These are phyloP conservation scores for Fusarium subglutinans DNA, from an alignment of 2,329 filamentous ascomycete genomes.

Conservation along the genomic window DNA sequence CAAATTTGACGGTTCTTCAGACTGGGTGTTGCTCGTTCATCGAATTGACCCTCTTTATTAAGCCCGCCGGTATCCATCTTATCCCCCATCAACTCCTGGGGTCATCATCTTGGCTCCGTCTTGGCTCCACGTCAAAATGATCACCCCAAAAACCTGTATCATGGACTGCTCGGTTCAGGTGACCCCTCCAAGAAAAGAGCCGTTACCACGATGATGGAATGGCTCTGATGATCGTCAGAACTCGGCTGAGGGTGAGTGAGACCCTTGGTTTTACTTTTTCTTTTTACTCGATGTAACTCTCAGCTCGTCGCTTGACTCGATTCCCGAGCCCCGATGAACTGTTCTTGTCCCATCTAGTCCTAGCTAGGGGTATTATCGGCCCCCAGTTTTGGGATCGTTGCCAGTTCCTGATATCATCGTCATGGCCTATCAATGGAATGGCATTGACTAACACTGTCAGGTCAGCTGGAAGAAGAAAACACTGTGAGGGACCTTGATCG, in stretches of 20 bases:
- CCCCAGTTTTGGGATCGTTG: constrained; percentile 6
- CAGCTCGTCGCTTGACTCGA: constrained; percentile 3
- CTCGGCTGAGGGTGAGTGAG: neutral
- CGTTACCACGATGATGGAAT: constrained; percentile 9
- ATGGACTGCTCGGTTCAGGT: constrained; percentile 7
- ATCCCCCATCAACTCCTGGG: neutral
- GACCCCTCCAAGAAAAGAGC: constrained; percentile 16
- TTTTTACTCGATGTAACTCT: neutral
- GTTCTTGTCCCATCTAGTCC: neutral
- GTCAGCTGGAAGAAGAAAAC: constrained; percentile 1
- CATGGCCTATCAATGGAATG: constrained; percentile 18
- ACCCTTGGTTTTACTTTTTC: neutral
- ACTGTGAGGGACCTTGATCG: neutral
- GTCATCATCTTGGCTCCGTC: constrained; percentile 12
- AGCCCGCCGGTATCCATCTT: constrained; percentile 7
- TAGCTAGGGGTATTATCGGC: neutral
- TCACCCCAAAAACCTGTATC: constrained; percentile 17
- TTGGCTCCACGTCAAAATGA: constrained; percentile 23
- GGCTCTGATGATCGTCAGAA: constrained; percentile 21
- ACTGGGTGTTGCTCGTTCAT: neutral
- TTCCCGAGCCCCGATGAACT: constrained; percentile 8
- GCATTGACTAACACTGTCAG: constrained; percentile 7
- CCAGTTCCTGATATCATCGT: constrained; percentile 35
- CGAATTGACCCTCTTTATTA: constrained; percentile 7
- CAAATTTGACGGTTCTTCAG: neutral